A percentile compares a stretch with the other conserved stretches of the same genome.
Evolutionary conservation across 1,284 basidiomycete species (phyloP).

Genomic region (Schizophyllum commune): DNA sequence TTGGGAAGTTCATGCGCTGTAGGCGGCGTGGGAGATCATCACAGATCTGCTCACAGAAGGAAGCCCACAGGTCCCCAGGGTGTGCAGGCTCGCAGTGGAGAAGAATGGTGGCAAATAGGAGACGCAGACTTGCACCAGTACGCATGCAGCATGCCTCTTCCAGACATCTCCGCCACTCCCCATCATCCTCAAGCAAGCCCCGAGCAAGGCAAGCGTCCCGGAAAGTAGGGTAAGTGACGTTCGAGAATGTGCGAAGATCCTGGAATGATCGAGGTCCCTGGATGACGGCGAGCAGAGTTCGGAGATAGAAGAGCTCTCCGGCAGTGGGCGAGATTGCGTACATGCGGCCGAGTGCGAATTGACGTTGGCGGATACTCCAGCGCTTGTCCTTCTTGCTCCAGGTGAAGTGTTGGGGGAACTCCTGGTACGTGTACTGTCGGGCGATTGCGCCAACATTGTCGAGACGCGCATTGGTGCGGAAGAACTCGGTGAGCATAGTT

Average conservation of each 20-base stretch:
- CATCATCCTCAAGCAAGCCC: slow-evolving; percentile 37
- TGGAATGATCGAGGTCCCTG: slow-evolving; percentile 28
- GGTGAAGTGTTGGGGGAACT: slow-evolving; percentile 25
- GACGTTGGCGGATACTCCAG: slow-evolving; percentile 21
- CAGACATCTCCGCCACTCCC: slow-evolving; percentile 34
- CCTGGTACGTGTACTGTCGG: slow-evolving; percentile 26
- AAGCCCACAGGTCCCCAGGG: slow-evolving; percentile 29
- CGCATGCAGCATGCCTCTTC: slow-evolving; percentile 33
- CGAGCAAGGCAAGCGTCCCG: slow-evolving; percentile 29
- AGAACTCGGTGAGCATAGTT: slow-evolving; percentile 26
- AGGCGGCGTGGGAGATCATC: slow-evolving; percentile 22
- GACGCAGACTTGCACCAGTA: slow-evolving; percentile 26
- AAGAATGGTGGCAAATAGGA: slow-evolving; percentile 34
- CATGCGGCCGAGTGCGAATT: slow-evolving; percentile 28
- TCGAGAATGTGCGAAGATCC: slow-evolving; percentile 23
- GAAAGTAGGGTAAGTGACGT: slow-evolving; percentile 19
- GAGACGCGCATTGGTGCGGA: slow-evolving; percentile 28
- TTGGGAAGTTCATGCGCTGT: neutral
- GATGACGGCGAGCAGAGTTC: slow-evolving; percentile 27
- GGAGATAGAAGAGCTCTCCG: slow-evolving; percentile 31
- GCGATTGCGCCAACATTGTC: slow-evolving; percentile 14
- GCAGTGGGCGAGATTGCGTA: slow-evolving; percentile 24
- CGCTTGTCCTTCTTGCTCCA: slow-evolving; percentile 7
- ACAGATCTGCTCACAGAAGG: too few species aligned
- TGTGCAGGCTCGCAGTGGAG: slow-evolving; percentile 22